Conservation (phyloP, 768 basidiomycete species). For the Termitomyces eurrhizus region DNA sequence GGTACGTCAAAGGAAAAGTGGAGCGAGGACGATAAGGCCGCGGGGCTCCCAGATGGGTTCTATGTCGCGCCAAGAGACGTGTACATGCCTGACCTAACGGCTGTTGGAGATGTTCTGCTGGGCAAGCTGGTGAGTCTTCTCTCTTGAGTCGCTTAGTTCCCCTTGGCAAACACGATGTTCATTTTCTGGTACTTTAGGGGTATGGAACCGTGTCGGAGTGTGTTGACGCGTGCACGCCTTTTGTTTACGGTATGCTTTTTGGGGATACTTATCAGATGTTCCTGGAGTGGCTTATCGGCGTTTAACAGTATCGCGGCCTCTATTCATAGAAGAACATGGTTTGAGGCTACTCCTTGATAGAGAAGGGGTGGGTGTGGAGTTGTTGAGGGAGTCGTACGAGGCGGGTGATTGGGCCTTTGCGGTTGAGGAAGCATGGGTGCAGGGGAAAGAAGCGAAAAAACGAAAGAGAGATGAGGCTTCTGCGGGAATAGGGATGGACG, state of each 20-base stretch:
- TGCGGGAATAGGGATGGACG: constrained; percentile 33
- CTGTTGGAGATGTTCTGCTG: constrained; percentile 67
- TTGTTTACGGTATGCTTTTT: constrained; percentile 63
- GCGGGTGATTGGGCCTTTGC: constrained; percentile 66
- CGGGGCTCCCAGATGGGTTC: constrained; percentile 60
- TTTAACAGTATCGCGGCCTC: constrained; percentile 61
- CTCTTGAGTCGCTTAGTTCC: not conserved
- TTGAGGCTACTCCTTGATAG: constrained; percentile 57
- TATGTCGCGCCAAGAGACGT: constrained; percentile 74
- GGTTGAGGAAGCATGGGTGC: constrained; percentile 54
- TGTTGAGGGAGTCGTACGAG: constrained; percentile 62
- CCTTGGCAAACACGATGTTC: constrained; percentile 3
- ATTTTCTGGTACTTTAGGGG: constrained; percentile 38
- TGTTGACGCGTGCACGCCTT: constrained; percentile 71
- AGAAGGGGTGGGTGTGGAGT: constrained; percentile 68
- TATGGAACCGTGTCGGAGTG: constrained; percentile 83
- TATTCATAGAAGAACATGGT: constrained; percentile 82
- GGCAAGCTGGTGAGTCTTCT: constrained; percentile 61
- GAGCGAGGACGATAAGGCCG: constrained; percentile 25
- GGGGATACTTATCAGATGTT: not conserved
- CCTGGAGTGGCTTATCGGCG: not conserved
- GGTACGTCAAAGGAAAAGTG: constrained; percentile 62
- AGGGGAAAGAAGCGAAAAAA: constrained; percentile 45
- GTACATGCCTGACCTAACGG: constrained; percentile 81
- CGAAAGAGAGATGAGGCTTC: constrained; percentile 39